Evolutionary conservation across 2,329 filamentous ascomycete species (phyloP), one percentile per base, ranked within the genome.

Genomic region (Curvularia spicifera): DNA sequence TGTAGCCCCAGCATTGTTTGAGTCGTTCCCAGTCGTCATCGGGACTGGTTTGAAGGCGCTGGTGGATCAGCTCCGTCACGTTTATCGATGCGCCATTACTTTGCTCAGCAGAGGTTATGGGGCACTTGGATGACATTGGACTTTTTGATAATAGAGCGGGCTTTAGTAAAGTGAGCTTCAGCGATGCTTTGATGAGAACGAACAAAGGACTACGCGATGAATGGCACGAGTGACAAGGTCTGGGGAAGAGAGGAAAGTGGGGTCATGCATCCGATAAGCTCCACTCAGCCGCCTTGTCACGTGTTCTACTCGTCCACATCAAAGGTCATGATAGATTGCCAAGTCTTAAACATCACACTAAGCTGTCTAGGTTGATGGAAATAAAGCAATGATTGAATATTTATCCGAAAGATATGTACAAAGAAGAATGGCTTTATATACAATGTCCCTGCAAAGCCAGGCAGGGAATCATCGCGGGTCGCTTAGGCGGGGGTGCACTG

Each of bases 1-100:
- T 52, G 29, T 72, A 72, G 0, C 73, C 73, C 74, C 74, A 77
- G 51, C 74, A 77, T 28, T 67, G 62, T n/a, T 64, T 54, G 18
- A 76, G 50, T 37, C 74, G 61, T 26, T 71, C 61, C 58, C 68
- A 65, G 44, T 77, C 70, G 20, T 75, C 69, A 50, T 72, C 68
- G 1, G 72, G 66, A 31, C 67, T 70, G 26, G 70, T 47, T 44
- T 71, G 57, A 59, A 71, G 71, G 53, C 68, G 60, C 22, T 70
- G 56, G 29, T 61, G 53, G 4, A 73, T 33, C 1, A 73, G n/a
- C 22, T 67, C 59, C 10, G 70, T 70, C 15, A 71, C 57, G 42
- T 72, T 75, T 10, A 48, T 52, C 7, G 54, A 51, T 7, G 53
- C 47, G 24, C 55, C 56, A 35, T 59, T 42, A 9, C 18, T 31